phyloP scores from a whole-genome alignment of 768 basidiomycete genomes.

The Termitomyces sp. region DNA sequence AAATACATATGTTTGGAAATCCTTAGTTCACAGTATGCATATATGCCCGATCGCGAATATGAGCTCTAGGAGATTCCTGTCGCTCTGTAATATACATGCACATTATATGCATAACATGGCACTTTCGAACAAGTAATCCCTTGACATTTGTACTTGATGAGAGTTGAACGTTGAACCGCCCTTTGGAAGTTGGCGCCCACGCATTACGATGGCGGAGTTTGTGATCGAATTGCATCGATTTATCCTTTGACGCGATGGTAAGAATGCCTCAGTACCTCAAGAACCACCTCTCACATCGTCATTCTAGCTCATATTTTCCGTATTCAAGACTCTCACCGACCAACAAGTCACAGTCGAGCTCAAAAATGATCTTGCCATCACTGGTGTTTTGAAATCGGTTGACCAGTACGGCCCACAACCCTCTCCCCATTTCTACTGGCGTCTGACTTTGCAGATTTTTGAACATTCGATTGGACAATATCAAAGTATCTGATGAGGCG shows the following conservation, averaged over 20 bases:
- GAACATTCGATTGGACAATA: slow-evolving; percentile 94
- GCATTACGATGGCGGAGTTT: no score
- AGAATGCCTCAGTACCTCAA: background rate
- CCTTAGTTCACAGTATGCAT: slow-evolving; percentile 5
- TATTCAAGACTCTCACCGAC: slow-evolving; percentile 98
- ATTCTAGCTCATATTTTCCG: slow-evolving; percentile 85
- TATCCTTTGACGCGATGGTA: slow-evolving; percentile 4
- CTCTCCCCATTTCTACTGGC: background rate
- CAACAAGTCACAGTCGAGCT: slow-evolving; percentile 96
- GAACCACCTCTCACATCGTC: background rate
- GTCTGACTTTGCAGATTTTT: slow-evolving; percentile 57
- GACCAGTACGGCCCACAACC: slow-evolving; percentile 69
- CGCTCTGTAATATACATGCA: slow-evolving; percentile 2
- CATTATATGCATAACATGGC: background rate
- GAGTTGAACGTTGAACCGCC: no score
- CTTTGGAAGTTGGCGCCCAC: no score
- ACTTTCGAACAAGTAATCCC: background rate
- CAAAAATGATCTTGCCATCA: slow-evolving; percentile 98
- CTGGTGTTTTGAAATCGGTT: slow-evolving; percentile 92
- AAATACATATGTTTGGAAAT: slow-evolving; percentile 14
- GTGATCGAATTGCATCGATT: no score
- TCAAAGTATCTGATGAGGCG: slow-evolving; percentile 87
- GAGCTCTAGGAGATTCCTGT: background rate
- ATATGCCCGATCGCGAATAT: slow-evolving; percentile 3
- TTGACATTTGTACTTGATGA: no score